Percentiles rank a stretch among this genome's conserved stretches.
Evolutionary conservation across 768 basidiomycete genomes (phyloP).

Genomic region (Kwoniella shandongensis): DNA sequence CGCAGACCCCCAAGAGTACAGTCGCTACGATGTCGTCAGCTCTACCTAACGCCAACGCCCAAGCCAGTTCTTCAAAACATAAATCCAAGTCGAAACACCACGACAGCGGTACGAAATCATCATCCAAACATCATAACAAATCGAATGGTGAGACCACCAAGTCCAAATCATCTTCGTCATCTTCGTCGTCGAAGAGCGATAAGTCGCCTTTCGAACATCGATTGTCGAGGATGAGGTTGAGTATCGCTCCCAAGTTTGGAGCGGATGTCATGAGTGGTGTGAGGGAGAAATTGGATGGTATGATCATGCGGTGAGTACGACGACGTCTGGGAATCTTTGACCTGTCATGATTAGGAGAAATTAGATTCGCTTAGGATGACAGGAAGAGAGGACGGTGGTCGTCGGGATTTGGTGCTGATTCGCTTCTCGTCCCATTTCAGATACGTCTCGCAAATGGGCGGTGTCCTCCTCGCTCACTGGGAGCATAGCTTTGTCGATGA

Average conservation of each 20-base stretch:
- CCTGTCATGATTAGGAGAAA: background rate
- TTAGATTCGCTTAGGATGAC: too few relatives aligned
- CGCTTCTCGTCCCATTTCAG: constrained; percentile 56
- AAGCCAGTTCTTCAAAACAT: constrained; percentile 21
- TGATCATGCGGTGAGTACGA: constrained; percentile 81
- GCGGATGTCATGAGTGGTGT: constrained; percentile 70
- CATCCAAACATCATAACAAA: constrained; percentile 6
- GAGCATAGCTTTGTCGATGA: constrained; percentile 67
- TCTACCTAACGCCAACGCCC: too few relatives aligned
- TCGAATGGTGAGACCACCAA: background rate
- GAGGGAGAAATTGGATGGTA: constrained; percentile 86
- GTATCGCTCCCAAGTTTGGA: constrained; percentile 79
- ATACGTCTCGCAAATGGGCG: constrained; percentile 81
- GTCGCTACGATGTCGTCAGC: too few relatives aligned
- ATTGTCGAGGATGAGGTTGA: constrained; percentile 59
- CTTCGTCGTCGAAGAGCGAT: constrained; percentile 40
- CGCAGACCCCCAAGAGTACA: too few relatives aligned
- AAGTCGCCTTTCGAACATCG: constrained; percentile 62
- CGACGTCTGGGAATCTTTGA: background rate
- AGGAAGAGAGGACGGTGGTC: too few relatives aligned
- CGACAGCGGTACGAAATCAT: constrained; percentile 16
- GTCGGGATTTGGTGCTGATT: too few relatives aligned
- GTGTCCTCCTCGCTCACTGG: constrained; percentile 84
- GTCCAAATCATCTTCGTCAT: constrained; percentile 1
- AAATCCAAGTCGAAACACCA: constrained; percentile 14